A percentile compares a stretch with the other conserved stretches of the same genome.
Conservation (phyloP, 306 rosid genomes). For the Trifolium fragiferum region DNA sequence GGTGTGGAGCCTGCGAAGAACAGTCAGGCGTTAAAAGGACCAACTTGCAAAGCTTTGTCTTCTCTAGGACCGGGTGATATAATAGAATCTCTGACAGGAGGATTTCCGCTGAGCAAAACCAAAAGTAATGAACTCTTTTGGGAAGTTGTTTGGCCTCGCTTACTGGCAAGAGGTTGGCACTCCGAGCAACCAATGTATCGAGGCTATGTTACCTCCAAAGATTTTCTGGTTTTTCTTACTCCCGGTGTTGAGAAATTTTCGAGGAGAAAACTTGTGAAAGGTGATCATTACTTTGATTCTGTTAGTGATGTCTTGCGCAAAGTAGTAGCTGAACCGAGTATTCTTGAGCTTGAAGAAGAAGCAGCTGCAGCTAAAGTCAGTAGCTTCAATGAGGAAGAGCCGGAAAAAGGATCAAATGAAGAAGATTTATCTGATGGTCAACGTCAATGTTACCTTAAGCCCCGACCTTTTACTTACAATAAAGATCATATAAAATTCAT, state of each 20-base stretch:
- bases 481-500: constrained; percentile 47
- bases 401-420: constrained; percentile 35
- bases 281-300: not conserved
- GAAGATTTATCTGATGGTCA: not conserved
- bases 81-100: not conserved
- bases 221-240: not conserved
- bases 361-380: constrained; percentile 46
- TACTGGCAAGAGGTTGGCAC: not conserved
- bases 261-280: not conserved
- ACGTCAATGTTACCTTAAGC: constrained; percentile 5
- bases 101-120: not conserved
- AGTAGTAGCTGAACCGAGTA: not conserved
- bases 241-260: not conserved
- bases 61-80: not conserved
- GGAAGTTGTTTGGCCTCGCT: not conserved
- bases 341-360: constrained; percentile 67
- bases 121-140: not conserved
- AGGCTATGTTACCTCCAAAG: not conserved
- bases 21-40: constrained; percentile 36
- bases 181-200: not conserved
- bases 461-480: not conserved
- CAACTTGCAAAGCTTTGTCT: constrained; percentile 52
- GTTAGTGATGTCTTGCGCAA: not conserved
- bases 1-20: constrained; percentile 59
- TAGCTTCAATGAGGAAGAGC: constrained; percentile 48